Conservation (phyloP, 768 basidiomycete species). For the Coprinopsis cinerea region DNA sequence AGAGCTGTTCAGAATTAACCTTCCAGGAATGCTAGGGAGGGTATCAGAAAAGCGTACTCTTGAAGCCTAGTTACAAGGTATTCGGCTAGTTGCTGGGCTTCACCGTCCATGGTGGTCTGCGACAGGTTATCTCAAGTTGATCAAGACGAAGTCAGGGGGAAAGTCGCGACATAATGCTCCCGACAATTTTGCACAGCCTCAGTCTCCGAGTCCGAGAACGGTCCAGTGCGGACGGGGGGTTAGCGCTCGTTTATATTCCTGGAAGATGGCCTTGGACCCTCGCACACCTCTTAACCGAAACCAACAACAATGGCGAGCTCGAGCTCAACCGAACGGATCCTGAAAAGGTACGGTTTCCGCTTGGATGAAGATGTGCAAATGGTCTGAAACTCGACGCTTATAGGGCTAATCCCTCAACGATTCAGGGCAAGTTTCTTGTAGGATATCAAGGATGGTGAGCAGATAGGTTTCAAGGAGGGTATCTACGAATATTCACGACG, state of each 20-base stretch:
- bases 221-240: slow-evolving; percentile 9
- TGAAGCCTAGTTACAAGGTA: slow-evolving; percentile 23
- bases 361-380: no score
- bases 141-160: no score
- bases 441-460: slow-evolving; percentile 85
- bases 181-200: no score
- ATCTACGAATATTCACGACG: background rate
- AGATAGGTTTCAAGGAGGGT: background rate
- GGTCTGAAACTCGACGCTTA: no score
- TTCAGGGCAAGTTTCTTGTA: slow-evolving; percentile 79
- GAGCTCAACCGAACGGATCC: slow-evolving; percentile 26
- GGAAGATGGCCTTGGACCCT: slow-evolving; percentile 4
- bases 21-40: background rate
- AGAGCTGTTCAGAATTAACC: background rate
- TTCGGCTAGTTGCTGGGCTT: slow-evolving; percentile 19
- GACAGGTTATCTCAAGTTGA: no score
- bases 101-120: slow-evolving; percentile 19
- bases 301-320: slow-evolving; percentile 20
- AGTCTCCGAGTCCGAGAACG: background rate
- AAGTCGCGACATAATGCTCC: no score
- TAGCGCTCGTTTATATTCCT: slow-evolving; percentile 6
- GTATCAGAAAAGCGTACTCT: slow-evolving; percentile 26
- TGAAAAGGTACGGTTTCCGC: slow-evolving; percentile 45
- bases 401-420: slow-evolving; percentile 66
- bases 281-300: slow-evolving; percentile 1